phyloP scores from a whole-genome alignment of 345 rosid species.

The Dovyalis caffra region DNA sequence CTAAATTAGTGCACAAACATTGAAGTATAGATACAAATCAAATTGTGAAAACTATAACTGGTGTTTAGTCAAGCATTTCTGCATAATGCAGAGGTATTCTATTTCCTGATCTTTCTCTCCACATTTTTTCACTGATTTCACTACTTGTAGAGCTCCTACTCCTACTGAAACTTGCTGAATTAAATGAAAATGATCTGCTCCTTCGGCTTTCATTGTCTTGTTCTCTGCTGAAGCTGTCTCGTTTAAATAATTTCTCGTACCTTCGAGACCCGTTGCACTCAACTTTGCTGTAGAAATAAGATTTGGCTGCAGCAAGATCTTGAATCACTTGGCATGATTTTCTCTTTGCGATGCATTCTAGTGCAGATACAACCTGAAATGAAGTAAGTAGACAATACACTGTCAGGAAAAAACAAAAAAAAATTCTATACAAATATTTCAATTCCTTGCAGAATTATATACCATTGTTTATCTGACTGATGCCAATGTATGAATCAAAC shows the following conservation, averaged over 20 bases:
- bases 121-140: constrained; percentile 1
- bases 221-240: constrained; percentile 15
- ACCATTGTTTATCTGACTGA: background rate
- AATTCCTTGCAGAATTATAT: too few species aligned
- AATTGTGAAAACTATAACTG: background rate
- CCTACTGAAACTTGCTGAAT: constrained; percentile 17
- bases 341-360: constrained; percentile 31
- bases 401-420: too few species aligned
- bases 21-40: background rate
- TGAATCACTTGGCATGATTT: constrained; percentile 4
- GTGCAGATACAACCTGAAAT: constrained; percentile 31
- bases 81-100: constrained; percentile 13
- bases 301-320: constrained; percentile 19
- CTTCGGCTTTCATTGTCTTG: background rate
- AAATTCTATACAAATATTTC: too few species aligned
- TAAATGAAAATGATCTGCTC: constrained; percentile 6
- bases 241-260: background rate
- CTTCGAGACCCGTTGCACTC: background rate
- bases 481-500: background rate
- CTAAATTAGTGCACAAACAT: background rate
- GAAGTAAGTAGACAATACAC: background rate
- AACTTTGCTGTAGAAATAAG: background rate
- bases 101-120: background rate
- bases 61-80: constrained; percentile 30
- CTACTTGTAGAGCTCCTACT: constrained; percentile 11